phyloP scores from a whole-genome alignment of 345 rosid species.

The Eucalyptus polyanthemos region DNA sequence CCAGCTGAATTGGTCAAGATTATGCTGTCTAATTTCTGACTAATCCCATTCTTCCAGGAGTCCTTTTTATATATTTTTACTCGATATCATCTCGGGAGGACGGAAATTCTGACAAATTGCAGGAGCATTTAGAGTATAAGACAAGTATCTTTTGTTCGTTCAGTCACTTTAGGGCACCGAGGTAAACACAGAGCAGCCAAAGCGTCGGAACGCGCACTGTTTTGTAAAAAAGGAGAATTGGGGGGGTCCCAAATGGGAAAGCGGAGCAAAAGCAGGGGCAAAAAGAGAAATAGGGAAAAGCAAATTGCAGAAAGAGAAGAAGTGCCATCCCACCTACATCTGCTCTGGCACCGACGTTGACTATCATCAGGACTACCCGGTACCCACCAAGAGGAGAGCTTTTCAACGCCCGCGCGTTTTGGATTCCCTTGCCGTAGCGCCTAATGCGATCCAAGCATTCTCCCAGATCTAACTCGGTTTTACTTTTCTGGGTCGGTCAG shows the following conservation, averaged over 20 bases:
- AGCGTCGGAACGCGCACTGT: not conserved
- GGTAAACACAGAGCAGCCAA: not conserved
- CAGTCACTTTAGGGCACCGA: not conserved
- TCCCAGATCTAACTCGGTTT: not conserved
- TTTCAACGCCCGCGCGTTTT: not conserved
- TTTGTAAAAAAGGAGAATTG: not conserved
- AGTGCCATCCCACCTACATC: not conserved
- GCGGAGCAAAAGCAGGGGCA: not conserved
- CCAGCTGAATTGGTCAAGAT: not conserved
- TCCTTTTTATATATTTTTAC: not conserved
- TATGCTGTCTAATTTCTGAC: not conserved
- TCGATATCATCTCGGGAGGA: not conserved
- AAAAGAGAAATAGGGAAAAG: not conserved
- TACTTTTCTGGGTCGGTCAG: not conserved
- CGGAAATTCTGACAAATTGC: not conserved
- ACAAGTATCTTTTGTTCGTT: not conserved
- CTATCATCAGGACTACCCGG: not conserved
- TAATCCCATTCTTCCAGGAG: not conserved
- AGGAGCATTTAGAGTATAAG: not conserved
- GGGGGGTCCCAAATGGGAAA: not conserved
- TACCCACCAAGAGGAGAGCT: not conserved
- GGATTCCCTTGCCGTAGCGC: not conserved
- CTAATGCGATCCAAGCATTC: not conserved
- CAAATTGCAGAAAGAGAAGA: not conserved
- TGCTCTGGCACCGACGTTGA: not conserved